Conservation (phyloP, 768 basidiomycete genomes). For the Scleroderma citrinum region DNA sequence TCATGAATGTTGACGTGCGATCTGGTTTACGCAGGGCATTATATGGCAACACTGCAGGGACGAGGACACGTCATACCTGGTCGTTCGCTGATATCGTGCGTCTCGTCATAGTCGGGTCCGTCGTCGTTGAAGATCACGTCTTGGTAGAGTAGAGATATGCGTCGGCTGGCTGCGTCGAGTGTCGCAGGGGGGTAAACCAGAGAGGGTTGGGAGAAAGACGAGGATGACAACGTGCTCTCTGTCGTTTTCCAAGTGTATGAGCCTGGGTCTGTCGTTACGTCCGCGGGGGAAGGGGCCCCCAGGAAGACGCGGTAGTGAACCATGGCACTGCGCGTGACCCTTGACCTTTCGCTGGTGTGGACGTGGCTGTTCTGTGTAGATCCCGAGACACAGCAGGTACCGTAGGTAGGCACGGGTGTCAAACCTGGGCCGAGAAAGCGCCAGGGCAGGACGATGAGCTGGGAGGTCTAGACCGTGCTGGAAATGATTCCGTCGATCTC, state of each 20-base stretch:
- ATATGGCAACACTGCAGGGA: constrained; percentile 1
- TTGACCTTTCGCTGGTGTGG: no score
- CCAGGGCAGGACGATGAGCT: no score
- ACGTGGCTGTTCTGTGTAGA: no score
- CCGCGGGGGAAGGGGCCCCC: constrained; percentile 36
- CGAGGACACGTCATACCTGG: background rate
- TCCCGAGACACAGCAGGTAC: no score
- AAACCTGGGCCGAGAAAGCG: no score
- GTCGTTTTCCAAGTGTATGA: constrained; percentile 42
- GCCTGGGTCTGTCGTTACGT: constrained; percentile 30
- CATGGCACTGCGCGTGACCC: constrained; percentile 12
- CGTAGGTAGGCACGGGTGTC: no score
- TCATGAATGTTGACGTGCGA: constrained; percentile 33
- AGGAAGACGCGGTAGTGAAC: constrained; percentile 45
- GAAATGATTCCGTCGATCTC: no score
- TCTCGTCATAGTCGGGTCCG: constrained; percentile 14
- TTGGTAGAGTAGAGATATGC: constrained; percentile 65
- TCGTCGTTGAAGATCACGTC: constrained; percentile 57
- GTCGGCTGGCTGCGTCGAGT: constrained; percentile 59
- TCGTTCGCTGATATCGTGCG: constrained; percentile 6
- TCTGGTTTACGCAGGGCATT: constrained; percentile 4
- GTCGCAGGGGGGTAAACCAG: constrained; percentile 45
- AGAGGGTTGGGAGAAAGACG: constrained; percentile 15
- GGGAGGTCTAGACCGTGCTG: no score
- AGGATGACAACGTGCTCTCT: background rate